Base-by-base conservation (phyloP, 2,329 filamentous ascomycete species). In the Gremmenia infestans region DNA sequence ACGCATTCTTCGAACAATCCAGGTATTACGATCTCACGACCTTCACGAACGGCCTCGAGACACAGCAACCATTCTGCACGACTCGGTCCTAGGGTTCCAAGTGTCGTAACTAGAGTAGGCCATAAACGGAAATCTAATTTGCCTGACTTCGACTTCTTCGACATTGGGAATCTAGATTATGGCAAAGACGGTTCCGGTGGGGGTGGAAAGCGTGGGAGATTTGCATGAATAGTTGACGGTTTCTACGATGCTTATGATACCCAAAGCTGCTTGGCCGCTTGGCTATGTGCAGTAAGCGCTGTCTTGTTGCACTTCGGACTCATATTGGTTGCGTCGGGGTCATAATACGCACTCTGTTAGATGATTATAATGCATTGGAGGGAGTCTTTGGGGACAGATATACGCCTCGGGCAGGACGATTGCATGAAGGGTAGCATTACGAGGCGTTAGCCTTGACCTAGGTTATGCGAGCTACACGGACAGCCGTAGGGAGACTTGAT, bases 81-180 rank as follows among this genome's bases (percentile, higher is more conserved):
- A 50, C 23, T 59, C 28, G 59, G 46, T 40, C 48, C 63, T 7
- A 64, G 66, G 55, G 52, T 59, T 32, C 40, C 58, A 22, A 60
- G 40, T 7, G 58, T 63, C 4, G 63, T 89, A 8, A 83, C 84
- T 4, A 79, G 80, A 56, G 84, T 82, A 6, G 88, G 88, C 1
- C 79, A 83, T 63, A 93, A 93, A 71, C 80, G 88, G 43, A 82
- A 87, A 65, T 79, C 89, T 63, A 87, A 88, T 64, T 81, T 89
- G 65, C 82, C 83, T 22, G 88, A 92, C 66, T 85, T 83, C 23
- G 88, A 92, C 66, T 85, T 91, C 53, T 91, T 91, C 67, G 87
- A 90, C 66, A 74, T 88, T 7, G 82, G 83, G 52, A 83, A 82
- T 60, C 70, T 88, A 50, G 79, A 79, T 35, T 77, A 81, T 57